phyloP scores from a whole-genome alignment of 306 rosid genomes.

The Gastrolobium bilobum region DNA sequence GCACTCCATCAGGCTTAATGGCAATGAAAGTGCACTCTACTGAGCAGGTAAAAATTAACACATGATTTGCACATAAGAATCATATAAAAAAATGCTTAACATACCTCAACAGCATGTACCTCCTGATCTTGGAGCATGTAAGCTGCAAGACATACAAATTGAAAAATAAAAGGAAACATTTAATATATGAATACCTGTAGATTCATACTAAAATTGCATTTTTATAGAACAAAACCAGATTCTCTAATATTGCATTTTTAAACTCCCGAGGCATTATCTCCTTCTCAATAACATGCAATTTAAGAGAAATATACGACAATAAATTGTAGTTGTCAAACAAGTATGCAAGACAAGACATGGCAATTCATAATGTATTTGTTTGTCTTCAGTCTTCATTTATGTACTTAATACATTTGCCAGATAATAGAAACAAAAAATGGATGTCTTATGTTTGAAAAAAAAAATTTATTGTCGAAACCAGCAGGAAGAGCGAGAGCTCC shows the following conservation, averaged over 20 bases:
- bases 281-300: neutral
- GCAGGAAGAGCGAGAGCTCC: slow-evolving; percentile 83
- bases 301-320: neutral
- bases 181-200: too few species aligned
- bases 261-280: neutral
- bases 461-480: slow-evolving; percentile 57
- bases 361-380: too few species aligned
- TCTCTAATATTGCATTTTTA: neutral
- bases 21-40: slow-evolving; percentile 85
- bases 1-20: slow-evolving; percentile 89
- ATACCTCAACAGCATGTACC: slow-evolving; percentile 95
- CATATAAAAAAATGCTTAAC: slow-evolving; percentile 9
- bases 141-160: slow-evolving; percentile 59
- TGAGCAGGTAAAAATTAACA: slow-evolving; percentile 38
- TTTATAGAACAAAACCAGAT: neutral
- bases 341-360: neutral
- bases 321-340: neutral
- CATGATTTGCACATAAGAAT: slow-evolving; percentile 15
- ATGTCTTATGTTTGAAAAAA: slow-evolving; percentile 1
- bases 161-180: neutral
- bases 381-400: too few species aligned
- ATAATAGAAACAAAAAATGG: neutral
- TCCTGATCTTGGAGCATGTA: slow-evolving; percentile 92
- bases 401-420: slow-evolving; percentile 1
- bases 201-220: too few species aligned